These are phyloP conservation scores for Panellus pusillus DNA, from an alignment of 768 basidiomycete species.

Conservation along the genomic window DNA sequence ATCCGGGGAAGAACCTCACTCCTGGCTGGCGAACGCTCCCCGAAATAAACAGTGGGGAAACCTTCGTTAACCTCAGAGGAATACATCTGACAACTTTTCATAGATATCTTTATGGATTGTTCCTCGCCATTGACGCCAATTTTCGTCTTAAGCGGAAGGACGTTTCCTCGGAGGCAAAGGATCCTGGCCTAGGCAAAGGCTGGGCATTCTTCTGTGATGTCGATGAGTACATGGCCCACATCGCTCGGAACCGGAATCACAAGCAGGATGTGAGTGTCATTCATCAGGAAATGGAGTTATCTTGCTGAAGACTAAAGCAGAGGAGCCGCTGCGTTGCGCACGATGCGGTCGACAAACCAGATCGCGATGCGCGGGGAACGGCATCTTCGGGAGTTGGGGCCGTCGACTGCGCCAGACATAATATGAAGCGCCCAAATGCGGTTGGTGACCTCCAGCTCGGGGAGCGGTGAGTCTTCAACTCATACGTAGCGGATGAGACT, in stretches of 20 bases:
- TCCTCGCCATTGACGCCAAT: constrained; percentile 28
- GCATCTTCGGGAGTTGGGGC: constrained; percentile 14
- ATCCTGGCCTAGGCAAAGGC: constrained; percentile 27
- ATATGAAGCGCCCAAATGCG: constrained; percentile 13
- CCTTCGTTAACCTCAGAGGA: too few relatives aligned
- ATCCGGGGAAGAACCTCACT: constrained; percentile 26
- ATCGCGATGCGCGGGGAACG: neutral
- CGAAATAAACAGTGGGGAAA: constrained; percentile 2
- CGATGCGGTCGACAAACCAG: neutral
- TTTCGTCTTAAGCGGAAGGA: constrained; percentile 29
- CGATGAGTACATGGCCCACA: constrained; percentile 3
- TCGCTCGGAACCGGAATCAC: neutral
- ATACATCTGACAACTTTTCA: neutral
- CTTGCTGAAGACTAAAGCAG: neutral
- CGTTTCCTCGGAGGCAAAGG: constrained; percentile 20
- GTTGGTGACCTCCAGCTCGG: constrained; percentile 20
- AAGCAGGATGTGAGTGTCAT: neutral
- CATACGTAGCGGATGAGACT: neutral
- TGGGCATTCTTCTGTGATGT: constrained; percentile 22
- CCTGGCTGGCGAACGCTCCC: constrained; percentile 20
- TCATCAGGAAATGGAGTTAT: neutral
- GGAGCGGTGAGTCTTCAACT: constrained; percentile 13
- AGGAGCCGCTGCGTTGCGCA: constrained; percentile 16
- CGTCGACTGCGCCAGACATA: constrained; percentile 5
- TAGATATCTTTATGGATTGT: constrained; percentile 24